A percentile compares a stretch with the other conserved stretches of the same genome.
Evolutionary conservation across 2,329 filamentous ascomycete species (phyloP).

Genomic region (Rhinocladiella mackenziei): DNA sequence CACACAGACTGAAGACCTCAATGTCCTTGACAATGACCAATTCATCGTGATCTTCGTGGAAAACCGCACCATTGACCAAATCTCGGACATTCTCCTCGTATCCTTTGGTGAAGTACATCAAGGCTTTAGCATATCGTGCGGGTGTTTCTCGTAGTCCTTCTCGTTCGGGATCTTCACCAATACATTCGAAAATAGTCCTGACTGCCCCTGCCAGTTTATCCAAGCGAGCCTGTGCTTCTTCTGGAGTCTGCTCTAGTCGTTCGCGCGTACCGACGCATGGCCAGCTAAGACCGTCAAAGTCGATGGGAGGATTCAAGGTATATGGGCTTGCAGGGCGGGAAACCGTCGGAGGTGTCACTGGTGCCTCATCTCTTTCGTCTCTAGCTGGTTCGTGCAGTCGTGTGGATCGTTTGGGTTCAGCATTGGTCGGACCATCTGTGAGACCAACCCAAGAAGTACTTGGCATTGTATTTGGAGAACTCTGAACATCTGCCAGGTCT

Average conservation of each 20-base stretch:
- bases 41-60: constrained; percentile 95
- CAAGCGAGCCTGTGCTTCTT: constrained; percentile 55
- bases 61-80: constrained; percentile 89
- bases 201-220: constrained; percentile 61
- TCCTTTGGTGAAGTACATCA: constrained; percentile 93
- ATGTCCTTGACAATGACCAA: constrained; percentile 98
- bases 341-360: constrained; percentile 48
- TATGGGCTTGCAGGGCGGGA: constrained; percentile 51
- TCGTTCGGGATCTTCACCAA: constrained; percentile 62
- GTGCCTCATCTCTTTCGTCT: constrained; percentile 50
- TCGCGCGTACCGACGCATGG: constrained; percentile 48
- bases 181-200: constrained; percentile 60
- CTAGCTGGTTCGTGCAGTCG: constrained; percentile 48
- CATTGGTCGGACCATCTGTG: constrained; percentile 19
- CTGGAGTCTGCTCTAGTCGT: constrained; percentile 54
- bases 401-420: constrained; percentile 15
- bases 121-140: constrained; percentile 85
- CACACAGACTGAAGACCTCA: constrained; percentile 88
- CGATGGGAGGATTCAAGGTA: constrained; percentile 48
- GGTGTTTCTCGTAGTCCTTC: constrained; percentile 66
- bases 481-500: constrained; percentile 38
- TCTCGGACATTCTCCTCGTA: constrained; percentile 92
- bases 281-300: constrained; percentile 52
- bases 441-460: constrained; percentile 20
- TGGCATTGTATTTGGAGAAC: constrained; percentile 11